These are phyloP conservation scores for Fusarium azukiicola DNA, from an alignment of 2,329 filamentous ascomycete genomes.

Conservation along the genomic window DNA sequence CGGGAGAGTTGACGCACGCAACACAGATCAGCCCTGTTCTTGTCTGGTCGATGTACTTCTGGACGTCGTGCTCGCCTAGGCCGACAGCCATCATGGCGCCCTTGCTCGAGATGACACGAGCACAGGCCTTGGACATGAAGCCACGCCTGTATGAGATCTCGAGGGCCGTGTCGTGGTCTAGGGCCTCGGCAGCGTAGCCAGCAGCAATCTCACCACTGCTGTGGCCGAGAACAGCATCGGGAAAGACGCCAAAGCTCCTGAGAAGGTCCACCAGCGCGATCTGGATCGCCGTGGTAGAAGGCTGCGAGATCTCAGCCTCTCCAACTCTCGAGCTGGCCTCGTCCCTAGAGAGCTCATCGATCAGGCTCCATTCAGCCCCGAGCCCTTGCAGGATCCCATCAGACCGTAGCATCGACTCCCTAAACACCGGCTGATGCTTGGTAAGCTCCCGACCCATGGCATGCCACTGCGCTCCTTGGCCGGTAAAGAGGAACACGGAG, in stretches of 20 bases:
- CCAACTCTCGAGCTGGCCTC: constrained; percentile 54
- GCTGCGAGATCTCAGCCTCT: constrained; percentile 59
- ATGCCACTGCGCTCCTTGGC: constrained; percentile 63
- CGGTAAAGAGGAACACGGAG: constrained; percentile 57
- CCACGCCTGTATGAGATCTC: constrained; percentile 34
- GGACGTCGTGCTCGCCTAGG: constrained; percentile 57
- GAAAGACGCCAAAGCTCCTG: constrained; percentile 55
- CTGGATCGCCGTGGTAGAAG: constrained; percentile 67
- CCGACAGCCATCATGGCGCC: constrained; percentile 67
- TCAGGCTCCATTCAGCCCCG: constrained; percentile 47
- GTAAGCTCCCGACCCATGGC: constrained; percentile 55
- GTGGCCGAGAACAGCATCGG: constrained; percentile 60
- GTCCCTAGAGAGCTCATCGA: constrained; percentile 48
- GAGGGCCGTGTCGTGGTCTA: constrained; percentile 38
- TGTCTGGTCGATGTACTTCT: constrained; percentile 49
- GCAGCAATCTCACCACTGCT: constrained; percentile 66
- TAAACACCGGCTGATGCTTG: constrained; percentile 24
- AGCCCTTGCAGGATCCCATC: constrained; percentile 16
- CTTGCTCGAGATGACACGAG: constrained; percentile 33
- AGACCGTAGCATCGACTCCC: constrained; percentile 32
- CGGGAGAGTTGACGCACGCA: constrained; percentile 63
- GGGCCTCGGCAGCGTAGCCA: constrained; percentile 54
- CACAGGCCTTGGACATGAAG: constrained; percentile 34
- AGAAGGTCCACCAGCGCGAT: constrained; percentile 65
- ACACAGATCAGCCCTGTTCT: constrained; percentile 49